phyloP scores from a whole-genome alignment of 805 yeast genomes.

The Wickerhamiella nectarea region DNA sequence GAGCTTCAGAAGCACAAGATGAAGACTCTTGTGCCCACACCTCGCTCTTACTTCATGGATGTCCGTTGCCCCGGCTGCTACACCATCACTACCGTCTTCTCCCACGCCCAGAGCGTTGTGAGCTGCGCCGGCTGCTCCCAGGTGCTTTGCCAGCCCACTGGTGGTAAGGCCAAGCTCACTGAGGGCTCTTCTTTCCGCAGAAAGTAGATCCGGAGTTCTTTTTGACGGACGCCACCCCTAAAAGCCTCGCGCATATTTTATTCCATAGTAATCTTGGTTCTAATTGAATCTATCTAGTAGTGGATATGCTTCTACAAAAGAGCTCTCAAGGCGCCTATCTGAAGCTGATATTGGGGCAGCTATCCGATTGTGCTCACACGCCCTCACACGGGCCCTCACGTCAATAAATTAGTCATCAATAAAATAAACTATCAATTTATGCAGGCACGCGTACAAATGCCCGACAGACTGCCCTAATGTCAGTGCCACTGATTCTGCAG shows the following conservation, averaged over 20 bases:
- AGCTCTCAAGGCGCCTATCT: too few relatives aligned
- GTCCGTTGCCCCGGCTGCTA: conserved; percentile 99
- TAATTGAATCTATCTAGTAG: not conserved
- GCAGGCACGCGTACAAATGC: too few relatives aligned
- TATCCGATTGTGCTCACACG: not conserved
- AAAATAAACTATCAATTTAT: not conserved
- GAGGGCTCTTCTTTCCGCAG: conserved; percentile 99
- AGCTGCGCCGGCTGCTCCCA: conserved; percentile 98
- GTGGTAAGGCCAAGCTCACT: conserved; percentile 99
- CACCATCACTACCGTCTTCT: conserved; percentile 97
- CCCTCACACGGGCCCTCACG: not conserved
- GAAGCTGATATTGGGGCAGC: not conserved
- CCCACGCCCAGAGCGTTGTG: conserved; percentile 99
- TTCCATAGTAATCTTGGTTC: not conserved
- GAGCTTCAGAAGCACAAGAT: conserved; percentile 96
- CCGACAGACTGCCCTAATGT: too few relatives aligned
- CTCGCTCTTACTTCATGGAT: conserved; percentile 99
- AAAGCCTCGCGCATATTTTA: not conserved
- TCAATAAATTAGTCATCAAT: not conserved
- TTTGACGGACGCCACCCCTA: not conserved
- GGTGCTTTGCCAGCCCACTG: conserved; percentile 97
- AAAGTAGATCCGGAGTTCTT: conserved; percentile 44
- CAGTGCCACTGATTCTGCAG: too few relatives aligned
- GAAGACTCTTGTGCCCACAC: conserved; percentile 92
- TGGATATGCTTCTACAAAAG: too few relatives aligned